Evolutionary conservation across 371 early-diverging fungal species (phyloP), one percentile per base, ranked within the genome.

Genomic region (Phascolomyces articulosus): DNA sequence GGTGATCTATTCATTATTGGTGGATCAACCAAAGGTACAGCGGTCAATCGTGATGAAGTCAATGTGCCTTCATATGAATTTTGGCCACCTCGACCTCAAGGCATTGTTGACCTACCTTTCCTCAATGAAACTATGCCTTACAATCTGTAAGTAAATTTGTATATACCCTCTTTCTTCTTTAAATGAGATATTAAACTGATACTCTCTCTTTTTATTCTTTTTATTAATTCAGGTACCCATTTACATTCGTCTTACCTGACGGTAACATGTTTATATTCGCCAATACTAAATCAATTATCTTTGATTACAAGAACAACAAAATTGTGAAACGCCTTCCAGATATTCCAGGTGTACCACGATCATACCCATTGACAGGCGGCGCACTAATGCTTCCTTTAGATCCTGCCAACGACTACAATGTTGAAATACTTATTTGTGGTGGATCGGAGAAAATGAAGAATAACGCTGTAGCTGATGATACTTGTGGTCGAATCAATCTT

Each of bases 351-450:
- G 73, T 72, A 0, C 79, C 83, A 9, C 75, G 91, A 11, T 84
- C 86, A 29, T 89, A 89, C 56, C 91, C 91, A 8, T 70, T 85
- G n/a, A 84, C 87, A 0, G 87, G 84, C 13, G 80, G 85, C 2
- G 78, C 82, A 13, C 74, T 85, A 21, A 68, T 90, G 68, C 68
- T 90, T 24, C 91, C 91, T 4, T 54, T 90, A 40, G 75, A 75
- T 54, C 85, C 87, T 2, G 75, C 80, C 21, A 84, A 85, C 51
- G 74, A 87, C 62, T 89, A 87, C 67, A 73, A 72, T 3, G 83
- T 82, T 7, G 84, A 87, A 55, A 76, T 89, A 15, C 65, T 89
- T 20, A 72, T 88, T 28, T 89, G 89, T 54, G 90, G 90, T 41
- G 90, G 90, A 3, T 78, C 80, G 20, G 64, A 77, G 11, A 66